phyloP scores from a whole-genome alignment of 106 monocot genomes.

The Allium cepa region DNA sequence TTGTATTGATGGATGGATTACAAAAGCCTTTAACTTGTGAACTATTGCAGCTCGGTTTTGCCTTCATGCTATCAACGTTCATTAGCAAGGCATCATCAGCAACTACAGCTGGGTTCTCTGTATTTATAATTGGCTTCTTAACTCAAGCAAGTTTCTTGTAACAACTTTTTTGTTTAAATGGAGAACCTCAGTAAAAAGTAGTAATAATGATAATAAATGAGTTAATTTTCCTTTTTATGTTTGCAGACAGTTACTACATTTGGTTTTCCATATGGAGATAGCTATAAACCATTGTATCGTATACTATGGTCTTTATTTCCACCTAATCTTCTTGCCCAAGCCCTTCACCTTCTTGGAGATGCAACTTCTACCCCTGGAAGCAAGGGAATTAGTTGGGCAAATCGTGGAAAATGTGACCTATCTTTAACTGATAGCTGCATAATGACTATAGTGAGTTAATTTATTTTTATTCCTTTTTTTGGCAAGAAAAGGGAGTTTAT shows the following conservation, averaged over 20 bases:
- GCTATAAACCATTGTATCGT: conserved; percentile 22
- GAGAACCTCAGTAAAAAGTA: too few species aligned
- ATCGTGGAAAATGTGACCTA: conserved; percentile 35
- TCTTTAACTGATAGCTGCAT: conserved; percentile 4
- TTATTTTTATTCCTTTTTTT: conserved; percentile 25
- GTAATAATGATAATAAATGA: too few species aligned
- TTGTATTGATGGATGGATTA: background rate
- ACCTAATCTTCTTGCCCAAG: conserved; percentile 73
- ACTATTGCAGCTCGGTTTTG: conserved; percentile 79
- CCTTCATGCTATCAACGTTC: conserved; percentile 87
- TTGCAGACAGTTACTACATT: conserved; percentile 14
- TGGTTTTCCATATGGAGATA: conserved; percentile 14
- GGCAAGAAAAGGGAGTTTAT: background rate
- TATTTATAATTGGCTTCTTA: conserved; percentile 92
- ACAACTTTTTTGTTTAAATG: too few species aligned
- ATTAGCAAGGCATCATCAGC: conserved; percentile 82
- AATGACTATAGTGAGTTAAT: conserved; percentile 63
- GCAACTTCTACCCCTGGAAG: conserved; percentile 66
- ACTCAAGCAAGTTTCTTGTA: conserved; percentile 52
- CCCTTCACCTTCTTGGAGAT: conserved; percentile 49
- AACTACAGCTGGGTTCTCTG: conserved; percentile 79
- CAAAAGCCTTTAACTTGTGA: background rate
- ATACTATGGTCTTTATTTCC: conserved; percentile 52
- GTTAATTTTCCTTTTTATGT: background rate
- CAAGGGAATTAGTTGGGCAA: conserved; percentile 60